Base-by-base conservation (phyloP, 139 green algal species). In the Chlamydomonas asymmetrica region DNA sequence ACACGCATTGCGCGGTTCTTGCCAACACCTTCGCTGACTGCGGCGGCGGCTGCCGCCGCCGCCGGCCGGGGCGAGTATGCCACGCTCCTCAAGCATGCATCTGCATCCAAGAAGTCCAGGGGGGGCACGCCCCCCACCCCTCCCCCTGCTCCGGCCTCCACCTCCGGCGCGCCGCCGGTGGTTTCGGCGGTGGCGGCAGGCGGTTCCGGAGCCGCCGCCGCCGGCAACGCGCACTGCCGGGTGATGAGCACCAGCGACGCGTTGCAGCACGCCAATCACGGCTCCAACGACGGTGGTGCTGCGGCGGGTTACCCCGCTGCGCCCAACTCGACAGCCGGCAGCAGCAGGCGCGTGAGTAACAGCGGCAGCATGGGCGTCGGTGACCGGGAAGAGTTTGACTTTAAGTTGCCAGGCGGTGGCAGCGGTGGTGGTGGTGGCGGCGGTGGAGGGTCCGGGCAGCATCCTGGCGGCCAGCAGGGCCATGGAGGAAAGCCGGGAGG, bases 71-170 rank as follows among this genome's bases (percentile, higher is more conserved):
- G 34, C 35, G 35, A 49, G 4, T 3, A 37, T 37, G 35, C 9
- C 61, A 37, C 16, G 18, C 35, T 4, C 61, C 38, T 39, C 25
- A 38, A 38, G 63, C 63, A n/a, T 40, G 41, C 64, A 6, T 25
- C 64, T 5, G 5, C 40, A 1, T 23, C 27, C 4, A 3, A 40
- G 6, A 10, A 43, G 43, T 61, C 32, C 29, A 18, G 13, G 16
- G 65, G 43, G 4, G 29, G 27, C 2, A 16, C 48, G 43, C 45
- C 22, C 52, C 5, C 8, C 52, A n/a, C 2, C 10, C 52, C 52
- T 27, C 66, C 66, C 34, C 35, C 66, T 25, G 66, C 68, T 16
- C 54, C 52, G 9, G 37, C 52, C 9, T 74, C 68, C 25, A 35
- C 65, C 27, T 52, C 68, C n/a, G 50, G 50, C 68, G 50, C 32